Evolutionary conservation across 2,329 filamentous ascomycete species (phyloP).

Genomic region (Byssochlamys sp.): DNA sequence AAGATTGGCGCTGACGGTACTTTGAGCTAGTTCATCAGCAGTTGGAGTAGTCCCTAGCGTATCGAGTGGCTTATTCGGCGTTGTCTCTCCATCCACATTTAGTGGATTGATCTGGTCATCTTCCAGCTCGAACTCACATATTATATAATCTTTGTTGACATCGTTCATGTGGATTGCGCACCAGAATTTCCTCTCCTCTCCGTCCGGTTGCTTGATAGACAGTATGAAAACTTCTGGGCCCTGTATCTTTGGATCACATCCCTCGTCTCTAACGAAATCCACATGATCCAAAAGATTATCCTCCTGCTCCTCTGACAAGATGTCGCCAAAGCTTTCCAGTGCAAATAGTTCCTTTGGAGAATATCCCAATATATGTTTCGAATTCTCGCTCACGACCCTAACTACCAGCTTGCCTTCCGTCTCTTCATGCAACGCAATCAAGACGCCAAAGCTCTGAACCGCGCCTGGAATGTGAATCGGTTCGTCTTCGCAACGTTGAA

Average conservation of each 20-base stretch:
- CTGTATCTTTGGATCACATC: slow-evolving; percentile 62
- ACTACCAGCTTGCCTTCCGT: slow-evolving; percentile 58
- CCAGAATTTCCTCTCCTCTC: slow-evolving; percentile 62
- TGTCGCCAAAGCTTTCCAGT: slow-evolving; percentile 68
- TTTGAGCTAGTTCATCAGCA: slow-evolving; percentile 62
- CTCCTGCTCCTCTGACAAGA: slow-evolving; percentile 71
- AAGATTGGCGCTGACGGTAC: slow-evolving; percentile 62
- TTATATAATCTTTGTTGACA: slow-evolving; percentile 58
- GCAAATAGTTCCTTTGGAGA: slow-evolving; percentile 66
- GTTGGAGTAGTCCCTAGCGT: slow-evolving; percentile 66
- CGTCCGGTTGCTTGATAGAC: slow-evolving; percentile 53
- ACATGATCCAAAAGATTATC: slow-evolving; percentile 78
- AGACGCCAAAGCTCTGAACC: slow-evolving; percentile 68
- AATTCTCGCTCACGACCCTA: slow-evolving; percentile 73
- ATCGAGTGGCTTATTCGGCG: slow-evolving; percentile 58
- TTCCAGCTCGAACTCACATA: slow-evolving; percentile 83
- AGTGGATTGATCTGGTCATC: slow-evolving; percentile 63
- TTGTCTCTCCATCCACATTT: slow-evolving; percentile 47
- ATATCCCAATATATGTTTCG: slow-evolving; percentile 63
- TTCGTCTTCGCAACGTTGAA: slow-evolving; percentile 81
- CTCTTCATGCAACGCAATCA: slow-evolving; percentile 66
- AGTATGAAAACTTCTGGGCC: slow-evolving; percentile 81
- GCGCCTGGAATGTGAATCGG: slow-evolving; percentile 82
- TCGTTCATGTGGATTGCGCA: slow-evolving; percentile 73
- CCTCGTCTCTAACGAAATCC: slow-evolving; percentile 77